Evolutionary conservation across 1,284 basidiomycete species (phyloP), one percentile per base, ranked within the genome.

Genomic region (Ustilago tritici): DNA sequence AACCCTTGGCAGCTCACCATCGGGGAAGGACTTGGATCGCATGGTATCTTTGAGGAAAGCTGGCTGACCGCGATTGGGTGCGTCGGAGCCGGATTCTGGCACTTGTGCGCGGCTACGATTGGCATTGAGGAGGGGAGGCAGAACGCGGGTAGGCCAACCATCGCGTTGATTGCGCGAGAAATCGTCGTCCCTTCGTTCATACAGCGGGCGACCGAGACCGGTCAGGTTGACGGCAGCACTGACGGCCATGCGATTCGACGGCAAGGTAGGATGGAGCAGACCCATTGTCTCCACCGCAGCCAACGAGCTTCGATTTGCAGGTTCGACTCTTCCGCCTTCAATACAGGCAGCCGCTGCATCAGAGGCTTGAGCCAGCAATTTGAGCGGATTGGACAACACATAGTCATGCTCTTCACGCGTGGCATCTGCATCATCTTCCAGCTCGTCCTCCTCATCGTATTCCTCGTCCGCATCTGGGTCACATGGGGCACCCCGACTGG

Each of bases 371-470:
- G 81, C 81, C 3, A 82, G 68, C 40, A 82, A 61, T 43, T 75
- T 73, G 53, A 82, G 78, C 40, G 81, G 81, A 31, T 77, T 81
- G 34, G 79, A 81, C 6, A 82, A 64, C 23, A 82, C 81, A 31
- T 82, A 78, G 38, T 73, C 76, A 36, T 80, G 70, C 40, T 80
- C 72, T 36, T 76, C 69, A 17, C 66, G 62, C 31, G 76, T 75
- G 12, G 76, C 76, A 38, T 76, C 74, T 2, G 70, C 70, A 11
- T 74, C 81, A 36, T 76, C 78, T 40, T 79, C 78, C 4, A 80
- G 61, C 56, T 79, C 81, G 54, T 78, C 78, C 65, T 80, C 75
- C 50, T 81, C 81, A n/a, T 76, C 76, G 23, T 65, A 63, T 15
- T 79, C 77, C 32, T 80, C 78, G 31, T 78, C 74, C 12, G 74